A percentile compares a stretch with the other conserved stretches of the same genome.
Evolutionary conservation across 2,329 filamentous ascomycete species (phyloP).

Genomic region (Drechslera avenae): DNA sequence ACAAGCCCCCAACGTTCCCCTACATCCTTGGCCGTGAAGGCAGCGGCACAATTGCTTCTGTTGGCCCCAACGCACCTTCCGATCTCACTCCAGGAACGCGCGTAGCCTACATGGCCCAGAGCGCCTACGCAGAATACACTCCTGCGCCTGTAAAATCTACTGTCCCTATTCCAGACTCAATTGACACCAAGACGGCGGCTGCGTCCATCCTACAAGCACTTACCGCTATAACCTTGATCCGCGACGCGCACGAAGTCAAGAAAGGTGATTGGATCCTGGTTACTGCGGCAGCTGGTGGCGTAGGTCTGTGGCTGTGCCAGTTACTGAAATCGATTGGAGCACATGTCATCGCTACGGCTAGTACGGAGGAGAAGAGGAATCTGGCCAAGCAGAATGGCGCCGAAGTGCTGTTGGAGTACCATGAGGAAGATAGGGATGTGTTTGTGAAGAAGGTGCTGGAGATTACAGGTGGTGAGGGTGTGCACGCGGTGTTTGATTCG

Average conservation of each 20-base stretch:
- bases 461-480: constrained; percentile 74
- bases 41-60: constrained; percentile 70
- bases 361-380: constrained; percentile 72
- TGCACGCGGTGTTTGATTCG: constrained; percentile 80
- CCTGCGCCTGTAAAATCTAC: constrained; percentile 60
- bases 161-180: constrained; percentile 66
- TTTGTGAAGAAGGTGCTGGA: constrained; percentile 61
- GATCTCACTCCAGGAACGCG: constrained; percentile 69
- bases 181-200: constrained; percentile 67
- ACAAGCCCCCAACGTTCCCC: constrained; percentile 70
- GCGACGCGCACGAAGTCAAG: constrained; percentile 73
- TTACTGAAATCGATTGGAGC: constrained; percentile 74
- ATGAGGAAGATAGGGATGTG: constrained; percentile 54
- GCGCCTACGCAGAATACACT: constrained; percentile 65
- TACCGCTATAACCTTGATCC: constrained; percentile 78
- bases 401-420: constrained; percentile 73
- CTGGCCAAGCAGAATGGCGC: constrained; percentile 74
- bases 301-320: constrained; percentile 72
- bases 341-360: constrained; percentile 78
- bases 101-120: constrained; percentile 69
- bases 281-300: constrained; percentile 84
- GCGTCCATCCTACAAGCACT: constrained; percentile 79
- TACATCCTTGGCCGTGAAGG: constrained; percentile 81
- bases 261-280: constrained; percentile 81
- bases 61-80: constrained; percentile 58